Conservation (phyloP, 352 stramenopile species). For the Phytophthora sansomeana region DNA sequence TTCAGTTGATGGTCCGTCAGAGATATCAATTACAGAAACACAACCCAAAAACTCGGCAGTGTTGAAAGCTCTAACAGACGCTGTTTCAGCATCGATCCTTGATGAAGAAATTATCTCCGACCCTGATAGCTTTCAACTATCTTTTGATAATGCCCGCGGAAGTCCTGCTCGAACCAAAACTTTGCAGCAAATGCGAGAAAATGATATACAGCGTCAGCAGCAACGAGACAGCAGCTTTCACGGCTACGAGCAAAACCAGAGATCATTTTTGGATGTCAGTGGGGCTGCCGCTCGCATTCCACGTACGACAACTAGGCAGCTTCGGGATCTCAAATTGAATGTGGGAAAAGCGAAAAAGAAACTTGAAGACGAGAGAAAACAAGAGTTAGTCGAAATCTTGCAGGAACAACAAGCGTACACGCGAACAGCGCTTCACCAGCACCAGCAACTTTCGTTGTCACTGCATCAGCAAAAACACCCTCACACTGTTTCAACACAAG, state of each 20-base stretch:
- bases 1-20: slow-evolving; percentile 1
- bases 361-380: slow-evolving; percentile 25
- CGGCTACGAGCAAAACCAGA: slow-evolving; percentile 28
- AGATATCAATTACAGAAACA: not conserved
- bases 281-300: slow-evolving; percentile 38
- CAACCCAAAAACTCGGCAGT: slow-evolving; percentile 6
- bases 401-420: slow-evolving; percentile 41
- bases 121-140: slow-evolving; percentile 21
- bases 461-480: slow-evolving; percentile 14
- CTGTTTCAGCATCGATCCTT: not conserved
- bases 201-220: slow-evolving; percentile 20
- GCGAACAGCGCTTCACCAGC: slow-evolving; percentile 17
- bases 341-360: slow-evolving; percentile 32
- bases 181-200: slow-evolving; percentile 8
- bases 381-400: slow-evolving; percentile 38
- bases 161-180: slow-evolving; percentile 19
- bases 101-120: slow-evolving; percentile 25
- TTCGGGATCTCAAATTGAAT: slow-evolving; percentile 35
- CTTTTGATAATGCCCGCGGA: slow-evolving; percentile 5
- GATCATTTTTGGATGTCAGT: slow-evolving; percentile 35
- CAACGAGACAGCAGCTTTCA: slow-evolving; percentile 32
- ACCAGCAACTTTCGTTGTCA: slow-evolving; percentile 24
- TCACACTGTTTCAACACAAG: slow-evolving; percentile 11
- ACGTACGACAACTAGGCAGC: slow-evolving; percentile 30
- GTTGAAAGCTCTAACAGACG: slow-evolving; percentile 14